These are phyloP conservation scores for Diaporthe citrichinensis DNA, from an alignment of 2,329 filamentous ascomycete species.

Conservation along the genomic window DNA sequence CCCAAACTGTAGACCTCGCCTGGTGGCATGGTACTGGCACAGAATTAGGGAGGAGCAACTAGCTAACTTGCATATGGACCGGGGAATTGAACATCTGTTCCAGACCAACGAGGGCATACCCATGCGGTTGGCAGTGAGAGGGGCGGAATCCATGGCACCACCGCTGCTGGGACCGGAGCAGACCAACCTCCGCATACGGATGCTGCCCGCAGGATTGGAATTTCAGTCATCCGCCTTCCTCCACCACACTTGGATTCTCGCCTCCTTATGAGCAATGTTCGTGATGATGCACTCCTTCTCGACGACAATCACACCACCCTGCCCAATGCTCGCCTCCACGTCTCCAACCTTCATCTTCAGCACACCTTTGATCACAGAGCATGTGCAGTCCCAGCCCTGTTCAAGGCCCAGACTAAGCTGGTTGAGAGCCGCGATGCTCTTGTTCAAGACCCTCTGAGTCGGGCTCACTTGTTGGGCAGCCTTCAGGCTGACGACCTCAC, in stretches of 20 bases:
- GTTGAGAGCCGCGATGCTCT: conserved; percentile 1
- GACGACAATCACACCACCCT: conserved; percentile 12
- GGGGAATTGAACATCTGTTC: too few species aligned
- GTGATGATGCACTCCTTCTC: conserved; percentile 2
- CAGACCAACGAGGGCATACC: too few species aligned
- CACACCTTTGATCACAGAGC: conserved; percentile 9
- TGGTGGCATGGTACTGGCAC: too few species aligned
- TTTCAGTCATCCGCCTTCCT: background rate
- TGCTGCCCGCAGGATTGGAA: background rate
- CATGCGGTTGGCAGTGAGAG: background rate
- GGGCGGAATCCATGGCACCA: background rate
- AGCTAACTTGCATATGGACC: too few species aligned
- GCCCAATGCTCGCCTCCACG: conserved; percentile 17
- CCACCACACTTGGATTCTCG: conserved; percentile 32
- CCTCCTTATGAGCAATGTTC: conserved; percentile 13
- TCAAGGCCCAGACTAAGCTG: background rate
- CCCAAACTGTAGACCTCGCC: too few species aligned
- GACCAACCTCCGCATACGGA: background rate
- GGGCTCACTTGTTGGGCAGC: conserved; percentile 18
- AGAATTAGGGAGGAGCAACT: too few species aligned
- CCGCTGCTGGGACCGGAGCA: background rate
- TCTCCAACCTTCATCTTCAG: conserved; percentile 10
- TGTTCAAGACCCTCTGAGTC: conserved; percentile 22
- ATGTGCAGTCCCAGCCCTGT: background rate
- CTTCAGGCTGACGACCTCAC: background rate